These are phyloP conservation scores for Bruguiera hainesii DNA, from an alignment of 441 rosid genomes.

Conservation along the genomic window DNA sequence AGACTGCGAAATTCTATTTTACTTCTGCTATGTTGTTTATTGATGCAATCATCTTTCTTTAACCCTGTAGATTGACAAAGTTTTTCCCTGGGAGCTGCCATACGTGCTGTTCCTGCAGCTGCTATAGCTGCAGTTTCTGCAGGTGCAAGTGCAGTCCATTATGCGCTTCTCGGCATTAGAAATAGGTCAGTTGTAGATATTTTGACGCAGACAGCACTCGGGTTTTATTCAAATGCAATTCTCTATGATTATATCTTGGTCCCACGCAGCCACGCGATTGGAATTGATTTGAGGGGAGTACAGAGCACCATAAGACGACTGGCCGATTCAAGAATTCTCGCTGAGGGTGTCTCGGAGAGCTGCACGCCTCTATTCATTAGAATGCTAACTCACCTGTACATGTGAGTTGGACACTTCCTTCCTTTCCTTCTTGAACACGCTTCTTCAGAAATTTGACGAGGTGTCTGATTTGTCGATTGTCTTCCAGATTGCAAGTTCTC, in stretches of 20 bases:
- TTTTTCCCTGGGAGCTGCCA: conserved; percentile 69
- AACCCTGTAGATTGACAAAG: conserved; percentile 60
- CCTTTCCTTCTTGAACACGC: not conserved
- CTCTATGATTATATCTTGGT: conserved; percentile 48
- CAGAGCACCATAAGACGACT: not conserved
- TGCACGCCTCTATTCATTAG: not conserved
- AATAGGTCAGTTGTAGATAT: conserved; percentile 54
- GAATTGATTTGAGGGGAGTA: conserved; percentile 18
- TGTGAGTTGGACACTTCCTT: conserved; percentile 19
- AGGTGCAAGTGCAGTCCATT: conserved; percentile 80
- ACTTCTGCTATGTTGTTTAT: conserved; percentile 3
- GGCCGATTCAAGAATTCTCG: conserved; percentile 5
- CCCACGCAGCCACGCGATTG: conserved; percentile 29
- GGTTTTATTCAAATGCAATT: not conserved
- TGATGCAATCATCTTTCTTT: conserved; percentile 19
- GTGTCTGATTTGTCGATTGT: too few relatives aligned
- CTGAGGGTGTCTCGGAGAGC: not conserved
- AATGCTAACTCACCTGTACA: not conserved
- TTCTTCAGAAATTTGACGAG: not conserved
- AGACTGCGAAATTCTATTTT: conserved; percentile 10
- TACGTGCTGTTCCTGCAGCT: conserved; percentile 90
- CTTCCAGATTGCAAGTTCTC: too few relatives aligned
- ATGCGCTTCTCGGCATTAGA: conserved; percentile 82
- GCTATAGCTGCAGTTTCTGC: conserved; percentile 93
- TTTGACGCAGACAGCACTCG: not conserved